Evolutionary conservation across 805 yeast species (phyloP).

Genomic region (Teunomyces cretensis): DNA sequence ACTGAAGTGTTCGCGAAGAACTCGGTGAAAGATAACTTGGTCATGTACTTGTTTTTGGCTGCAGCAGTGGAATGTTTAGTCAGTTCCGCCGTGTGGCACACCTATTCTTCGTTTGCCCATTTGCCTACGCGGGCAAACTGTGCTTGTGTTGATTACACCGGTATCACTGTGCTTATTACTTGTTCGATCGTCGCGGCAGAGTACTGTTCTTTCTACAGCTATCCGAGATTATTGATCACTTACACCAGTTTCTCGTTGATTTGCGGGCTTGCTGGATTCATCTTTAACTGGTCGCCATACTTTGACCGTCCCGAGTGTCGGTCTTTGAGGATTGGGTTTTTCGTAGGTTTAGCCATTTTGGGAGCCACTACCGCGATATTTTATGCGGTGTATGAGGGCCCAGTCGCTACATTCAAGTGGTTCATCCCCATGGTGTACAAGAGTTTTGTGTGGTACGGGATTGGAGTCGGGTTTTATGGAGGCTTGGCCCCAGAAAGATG

Average conservation of each 20-base stretch:
- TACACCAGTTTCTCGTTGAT: slow-evolving; percentile 61
- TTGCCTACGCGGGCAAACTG: slow-evolving; percentile 63
- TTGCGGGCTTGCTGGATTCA: slow-evolving; percentile 71
- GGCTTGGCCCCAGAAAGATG: slow-evolving; percentile 87
- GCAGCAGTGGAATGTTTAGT: slow-evolving; percentile 77
- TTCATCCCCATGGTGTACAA: slow-evolving; percentile 67
- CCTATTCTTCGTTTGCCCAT: slow-evolving; percentile 76
- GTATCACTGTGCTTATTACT: slow-evolving; percentile 86
- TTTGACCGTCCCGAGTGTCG: slow-evolving; percentile 88
- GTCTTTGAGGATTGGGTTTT: slow-evolving; percentile 75
- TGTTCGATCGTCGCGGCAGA: slow-evolving; percentile 87
- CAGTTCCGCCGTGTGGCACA: slow-evolving; percentile 88
- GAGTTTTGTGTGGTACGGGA: slow-evolving; percentile 70
- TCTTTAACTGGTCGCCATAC: slow-evolving; percentile 87
- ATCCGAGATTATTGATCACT: slow-evolving; percentile 45
- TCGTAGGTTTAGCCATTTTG: slow-evolving; percentile 70
- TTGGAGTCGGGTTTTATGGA: slow-evolving; percentile 87
- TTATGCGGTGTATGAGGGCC: slow-evolving; percentile 56
- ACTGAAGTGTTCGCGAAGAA: slow-evolving; percentile 47
- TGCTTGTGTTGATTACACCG: slow-evolving; percentile 94
- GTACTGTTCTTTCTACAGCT: slow-evolving; percentile 69
- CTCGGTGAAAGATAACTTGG: slow-evolving; percentile 45
- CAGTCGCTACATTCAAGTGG: slow-evolving; percentile 48
- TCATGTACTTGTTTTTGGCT: slow-evolving; percentile 61
- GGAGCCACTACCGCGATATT: slow-evolving; percentile 69